phyloP scores from a whole-genome alignment of 1,284 basidiomycete species.

The Termitomyces sp. region DNA sequence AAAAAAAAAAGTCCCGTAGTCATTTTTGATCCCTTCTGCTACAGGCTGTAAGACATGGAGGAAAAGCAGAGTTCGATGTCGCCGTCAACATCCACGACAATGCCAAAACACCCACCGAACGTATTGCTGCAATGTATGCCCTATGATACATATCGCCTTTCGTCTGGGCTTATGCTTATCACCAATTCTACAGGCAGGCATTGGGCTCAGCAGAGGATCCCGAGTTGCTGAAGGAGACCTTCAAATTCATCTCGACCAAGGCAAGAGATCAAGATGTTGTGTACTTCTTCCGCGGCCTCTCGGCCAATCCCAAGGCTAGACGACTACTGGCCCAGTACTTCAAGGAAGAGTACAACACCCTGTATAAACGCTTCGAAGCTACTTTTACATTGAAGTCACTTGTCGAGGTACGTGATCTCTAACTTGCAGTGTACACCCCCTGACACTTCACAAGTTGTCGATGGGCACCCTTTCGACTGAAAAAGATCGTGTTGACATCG shows the following conservation, averaged over 20 bases:
- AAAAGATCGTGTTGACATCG: conserved; percentile 63
- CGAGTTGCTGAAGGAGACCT: conserved; percentile 50
- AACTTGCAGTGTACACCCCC: not conserved
- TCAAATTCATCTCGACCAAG: conserved; percentile 51
- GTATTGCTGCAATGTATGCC: conserved; percentile 46
- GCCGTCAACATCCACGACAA: conserved; percentile 68
- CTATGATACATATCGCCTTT: not conserved
- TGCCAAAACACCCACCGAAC: conserved; percentile 68
- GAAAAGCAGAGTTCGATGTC: conserved; percentile 73
- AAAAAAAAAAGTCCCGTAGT: not conserved
- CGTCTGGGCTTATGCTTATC: conserved; percentile 12
- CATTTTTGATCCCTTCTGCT: not conserved
- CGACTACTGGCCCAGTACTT: conserved; percentile 36
- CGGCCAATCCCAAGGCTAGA: conserved; percentile 39
- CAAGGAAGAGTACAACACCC: conserved; percentile 54
- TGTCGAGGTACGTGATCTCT: conserved; percentile 38
- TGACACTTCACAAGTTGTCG: conserved; percentile 36
- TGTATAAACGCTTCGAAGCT: conserved; percentile 68
- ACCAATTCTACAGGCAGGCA: conserved; percentile 29
- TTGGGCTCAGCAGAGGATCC: conserved; percentile 43
- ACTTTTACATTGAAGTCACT: conserved; percentile 55
- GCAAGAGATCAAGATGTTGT: conserved; percentile 63
- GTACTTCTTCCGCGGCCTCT: conserved; percentile 46
- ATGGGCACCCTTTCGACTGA: conserved; percentile 62
- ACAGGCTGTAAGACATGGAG: conserved; percentile 71